Conservation (phyloP, 2,329 filamentous ascomycete species). For the Colletotrichum zoysiae region DNA sequence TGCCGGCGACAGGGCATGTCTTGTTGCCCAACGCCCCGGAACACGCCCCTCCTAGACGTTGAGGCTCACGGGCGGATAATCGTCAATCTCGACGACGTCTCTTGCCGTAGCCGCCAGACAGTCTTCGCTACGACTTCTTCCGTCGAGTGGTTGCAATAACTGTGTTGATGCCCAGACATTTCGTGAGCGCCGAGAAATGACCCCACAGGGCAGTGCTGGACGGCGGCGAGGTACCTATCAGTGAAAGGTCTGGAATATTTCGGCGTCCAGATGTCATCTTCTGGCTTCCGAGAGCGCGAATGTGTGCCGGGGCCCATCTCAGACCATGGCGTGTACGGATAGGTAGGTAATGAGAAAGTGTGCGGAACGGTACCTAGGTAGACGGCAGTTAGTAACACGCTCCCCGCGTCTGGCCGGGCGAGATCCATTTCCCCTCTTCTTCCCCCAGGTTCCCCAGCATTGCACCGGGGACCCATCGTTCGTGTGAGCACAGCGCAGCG, state of each 20-base stretch:
- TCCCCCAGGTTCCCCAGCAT: slow-evolving; percentile 26
- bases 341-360: background rate
- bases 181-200: slow-evolving; percentile 32
- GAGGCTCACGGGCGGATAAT: slow-evolving; percentile 30
- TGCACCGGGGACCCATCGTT: slow-evolving; percentile 27
- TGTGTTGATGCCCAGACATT: slow-evolving; percentile 31
- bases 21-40: slow-evolving; percentile 26
- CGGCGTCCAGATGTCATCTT: slow-evolving; percentile 33
- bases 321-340: background rate
- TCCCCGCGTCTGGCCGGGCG: slow-evolving; percentile 23
- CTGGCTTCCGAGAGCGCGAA: slow-evolving; percentile 35
- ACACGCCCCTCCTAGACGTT: slow-evolving; percentile 26
- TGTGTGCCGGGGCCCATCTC: slow-evolving; percentile 2
- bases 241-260: slow-evolving; percentile 26
- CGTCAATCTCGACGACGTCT: slow-evolving; percentile 38
- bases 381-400: background rate
- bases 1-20: background rate
- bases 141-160: background rate
- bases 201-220: slow-evolving; percentile 40
- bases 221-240: slow-evolving; percentile 24
- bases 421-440: slow-evolving; percentile 30
- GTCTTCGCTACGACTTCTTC: slow-evolving; percentile 10
- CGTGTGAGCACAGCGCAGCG: slow-evolving; percentile 8
- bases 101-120: slow-evolving; percentile 1
- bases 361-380: background rate